Conservation (phyloP, 257 asterid genomes). For the Fraxinus pennsylvanica region DNA sequence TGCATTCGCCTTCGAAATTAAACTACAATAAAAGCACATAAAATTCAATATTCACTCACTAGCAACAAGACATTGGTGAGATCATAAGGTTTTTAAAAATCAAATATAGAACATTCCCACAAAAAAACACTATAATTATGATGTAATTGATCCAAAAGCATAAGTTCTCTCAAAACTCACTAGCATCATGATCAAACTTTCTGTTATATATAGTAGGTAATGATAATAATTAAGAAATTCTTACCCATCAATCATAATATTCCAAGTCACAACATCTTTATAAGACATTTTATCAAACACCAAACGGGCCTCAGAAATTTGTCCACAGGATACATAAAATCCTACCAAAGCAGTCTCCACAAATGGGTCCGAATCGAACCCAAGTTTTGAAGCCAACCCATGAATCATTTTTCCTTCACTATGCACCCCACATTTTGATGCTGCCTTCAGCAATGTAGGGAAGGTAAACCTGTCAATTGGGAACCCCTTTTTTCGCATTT, state of each 20-base stretch:
- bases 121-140: background rate
- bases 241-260: constrained; percentile 72
- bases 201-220: background rate
- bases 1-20: background rate
- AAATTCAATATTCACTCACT: background rate
- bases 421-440: constrained; percentile 43
- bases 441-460: constrained; percentile 69
- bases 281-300: constrained; percentile 77
- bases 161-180: background rate
- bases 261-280: constrained; percentile 70
- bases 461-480: constrained; percentile 51
- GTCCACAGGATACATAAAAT: constrained; percentile 51
- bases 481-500: constrained; percentile 36
- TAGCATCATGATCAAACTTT: background rate
- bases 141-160: background rate
- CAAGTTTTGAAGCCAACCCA: constrained; percentile 59
- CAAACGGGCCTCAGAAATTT: constrained; percentile 55
- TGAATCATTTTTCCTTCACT: constrained; percentile 60
- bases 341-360: constrained; percentile 75
- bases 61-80: background rate
- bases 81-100: background rate
- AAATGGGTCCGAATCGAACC: constrained; percentile 58
- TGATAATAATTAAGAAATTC: constrained; percentile 6
- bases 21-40: background rate
- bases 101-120: background rate